Evolutionary conservation across 768 basidiomycete genomes (phyloP).

Genomic region (Cyathus striatus): DNA sequence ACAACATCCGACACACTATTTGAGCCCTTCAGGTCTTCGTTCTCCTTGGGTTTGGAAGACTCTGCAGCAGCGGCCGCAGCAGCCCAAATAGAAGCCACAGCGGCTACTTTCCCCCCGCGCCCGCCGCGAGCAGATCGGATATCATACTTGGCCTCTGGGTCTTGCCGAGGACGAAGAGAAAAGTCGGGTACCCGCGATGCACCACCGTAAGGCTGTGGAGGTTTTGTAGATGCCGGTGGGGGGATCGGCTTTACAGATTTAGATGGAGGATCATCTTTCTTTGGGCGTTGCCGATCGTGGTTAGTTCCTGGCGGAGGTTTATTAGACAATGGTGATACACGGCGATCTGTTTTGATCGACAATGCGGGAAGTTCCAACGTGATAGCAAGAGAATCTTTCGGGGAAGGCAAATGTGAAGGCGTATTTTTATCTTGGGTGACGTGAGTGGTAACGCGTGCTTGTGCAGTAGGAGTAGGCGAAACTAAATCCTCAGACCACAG

Average conservation of each 20-base stretch:
- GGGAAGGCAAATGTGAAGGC: too few relatives aligned
- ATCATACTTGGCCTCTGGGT: slow-evolving; percentile 63
- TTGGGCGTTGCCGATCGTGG: too few relatives aligned
- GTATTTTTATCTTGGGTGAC: too few relatives aligned
- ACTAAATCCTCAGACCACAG: slow-evolving; percentile 32
- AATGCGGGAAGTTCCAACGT: background rate
- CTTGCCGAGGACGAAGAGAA: slow-evolving; percentile 22
- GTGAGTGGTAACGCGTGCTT: too few relatives aligned
- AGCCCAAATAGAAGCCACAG: slow-evolving; percentile 74
- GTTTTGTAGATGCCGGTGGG: slow-evolving; percentile 10
- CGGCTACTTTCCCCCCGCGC: slow-evolving; percentile 65
- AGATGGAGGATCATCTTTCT: background rate
- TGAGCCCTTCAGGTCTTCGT: background rate
- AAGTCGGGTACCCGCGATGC: slow-evolving; percentile 26
- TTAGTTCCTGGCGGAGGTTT: too few relatives aligned
- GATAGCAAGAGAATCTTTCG: background rate
- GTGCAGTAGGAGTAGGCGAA: background rate
- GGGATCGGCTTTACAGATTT: slow-evolving; percentile 1
- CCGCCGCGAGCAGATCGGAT: slow-evolving; percentile 76
- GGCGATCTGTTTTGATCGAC: slow-evolving; percentile 29
- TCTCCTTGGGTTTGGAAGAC: too few relatives aligned
- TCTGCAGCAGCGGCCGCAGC: slow-evolving; percentile 29
- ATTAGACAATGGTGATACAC: slow-evolving; percentile 30
- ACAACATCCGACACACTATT: background rate
- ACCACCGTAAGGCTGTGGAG: slow-evolving; percentile 9